A percentile compares a stretch with the other conserved stretches of the same genome.
These are phyloP conservation scores for Diaporthe sp. DNA, from an alignment of 2,329 filamentous ascomycete genomes.

Conservation along the genomic window DNA sequence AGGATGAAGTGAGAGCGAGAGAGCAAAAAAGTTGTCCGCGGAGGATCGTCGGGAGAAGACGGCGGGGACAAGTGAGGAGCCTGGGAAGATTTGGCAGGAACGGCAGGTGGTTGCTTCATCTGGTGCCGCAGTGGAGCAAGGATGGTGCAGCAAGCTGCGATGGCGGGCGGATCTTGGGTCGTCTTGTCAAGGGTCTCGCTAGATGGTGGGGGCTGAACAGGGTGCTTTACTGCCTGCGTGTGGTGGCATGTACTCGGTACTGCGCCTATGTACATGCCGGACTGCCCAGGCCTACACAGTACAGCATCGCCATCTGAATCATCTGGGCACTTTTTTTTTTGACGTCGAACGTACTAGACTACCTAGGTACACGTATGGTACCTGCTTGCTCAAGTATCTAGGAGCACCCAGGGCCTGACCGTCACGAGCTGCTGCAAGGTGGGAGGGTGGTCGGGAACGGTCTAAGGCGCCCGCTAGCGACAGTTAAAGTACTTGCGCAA, in stretches of 20 bases:
- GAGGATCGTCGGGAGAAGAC: constrained; percentile 35
- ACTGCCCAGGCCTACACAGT: too few relatives aligned
- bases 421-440: background rate
- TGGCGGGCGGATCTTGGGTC: constrained; percentile 14
- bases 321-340: background rate
- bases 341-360: too few relatives aligned
- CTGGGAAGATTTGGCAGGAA: constrained; percentile 4
- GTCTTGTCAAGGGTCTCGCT: constrained; percentile 15
- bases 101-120: constrained; percentile 24
- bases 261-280: constrained; percentile 46
- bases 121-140: constrained; percentile 3
- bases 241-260: background rate
- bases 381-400: background rate
- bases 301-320: too few relatives aligned
- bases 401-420: background rate
- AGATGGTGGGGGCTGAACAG: background rate
- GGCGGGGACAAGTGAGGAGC: constrained; percentile 33
- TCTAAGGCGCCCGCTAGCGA: background rate
- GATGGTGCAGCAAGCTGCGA: background rate
- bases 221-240: background rate
- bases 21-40: constrained; percentile 6
- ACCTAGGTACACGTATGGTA: background rate
- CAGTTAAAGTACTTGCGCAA: background rate
- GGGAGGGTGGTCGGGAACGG: background rate
- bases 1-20: background rate